Evolutionary conservation across 768 basidiomycete genomes (phyloP).

Genomic region (Scleroderma citrinum): DNA sequence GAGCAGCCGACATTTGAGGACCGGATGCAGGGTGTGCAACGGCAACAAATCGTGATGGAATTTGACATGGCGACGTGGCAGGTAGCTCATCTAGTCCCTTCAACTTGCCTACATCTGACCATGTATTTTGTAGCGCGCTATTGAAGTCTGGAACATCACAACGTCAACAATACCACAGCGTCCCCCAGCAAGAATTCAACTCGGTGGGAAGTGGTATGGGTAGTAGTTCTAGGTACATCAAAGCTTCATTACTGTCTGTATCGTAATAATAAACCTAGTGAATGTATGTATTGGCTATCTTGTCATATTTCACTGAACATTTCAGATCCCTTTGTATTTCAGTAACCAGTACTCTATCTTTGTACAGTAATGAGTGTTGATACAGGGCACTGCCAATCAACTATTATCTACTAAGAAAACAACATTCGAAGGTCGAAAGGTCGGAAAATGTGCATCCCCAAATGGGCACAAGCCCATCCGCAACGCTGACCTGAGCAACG

Average conservation of each 20-base stretch:
- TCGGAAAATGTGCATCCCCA: no score
- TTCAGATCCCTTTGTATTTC: no score
- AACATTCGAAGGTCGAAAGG: background rate
- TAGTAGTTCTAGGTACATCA: conserved; percentile 23
- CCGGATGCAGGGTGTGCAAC: conserved; percentile 56
- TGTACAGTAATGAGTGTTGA: background rate
- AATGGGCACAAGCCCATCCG: background rate
- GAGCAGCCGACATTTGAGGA: conserved; percentile 61
- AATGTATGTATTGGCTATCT: no score
- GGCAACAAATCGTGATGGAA: conserved; percentile 85
- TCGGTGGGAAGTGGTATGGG: conserved; percentile 72
- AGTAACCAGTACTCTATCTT: no score
- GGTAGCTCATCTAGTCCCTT: conserved; percentile 38
- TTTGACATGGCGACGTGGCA: conserved; percentile 88
- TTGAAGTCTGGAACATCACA: conserved; percentile 77
- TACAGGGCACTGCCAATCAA: background rate
- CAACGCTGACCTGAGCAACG: background rate
- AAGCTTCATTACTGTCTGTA: conserved; percentile 8
- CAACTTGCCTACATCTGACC: background rate
- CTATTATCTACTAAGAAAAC: background rate
- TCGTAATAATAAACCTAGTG: conserved; percentile 5
- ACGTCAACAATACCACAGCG: conserved; percentile 74
- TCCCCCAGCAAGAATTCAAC: conserved; percentile 45
- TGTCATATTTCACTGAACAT: no score
- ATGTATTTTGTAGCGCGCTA: conserved; percentile 58